Conservation (phyloP, 495 filamentous ascomycete species). For the Achaetomiella virescens region DNA sequence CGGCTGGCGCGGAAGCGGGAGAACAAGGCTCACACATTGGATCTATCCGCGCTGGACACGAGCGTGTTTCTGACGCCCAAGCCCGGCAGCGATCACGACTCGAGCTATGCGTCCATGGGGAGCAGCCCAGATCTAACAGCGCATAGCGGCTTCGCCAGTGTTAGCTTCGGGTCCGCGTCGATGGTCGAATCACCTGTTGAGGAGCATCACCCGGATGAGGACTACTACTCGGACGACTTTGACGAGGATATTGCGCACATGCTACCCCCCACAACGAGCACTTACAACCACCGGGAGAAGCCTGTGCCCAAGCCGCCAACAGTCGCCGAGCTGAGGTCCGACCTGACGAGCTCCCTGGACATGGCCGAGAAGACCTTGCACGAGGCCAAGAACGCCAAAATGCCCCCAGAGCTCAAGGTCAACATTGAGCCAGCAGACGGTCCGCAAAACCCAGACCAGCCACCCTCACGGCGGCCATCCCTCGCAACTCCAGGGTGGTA, state of each 20-base stretch:
- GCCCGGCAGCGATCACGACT: slow-evolving; percentile 43
- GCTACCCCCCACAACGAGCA: slow-evolving; percentile 92
- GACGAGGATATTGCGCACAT: slow-evolving; percentile 61
- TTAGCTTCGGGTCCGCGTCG: slow-evolving; percentile 23
- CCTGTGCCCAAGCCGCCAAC: slow-evolving; percentile 83
- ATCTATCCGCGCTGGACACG: slow-evolving; percentile 40
- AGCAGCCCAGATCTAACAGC: slow-evolving; percentile 47
- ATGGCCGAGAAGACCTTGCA: slow-evolving; percentile 59
- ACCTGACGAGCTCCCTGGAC: slow-evolving; percentile 61
- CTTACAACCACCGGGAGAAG: slow-evolving; percentile 83
- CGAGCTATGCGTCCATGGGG: slow-evolving; percentile 50
- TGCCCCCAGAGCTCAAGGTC: slow-evolving; percentile 14
- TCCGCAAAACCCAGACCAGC: neutral
- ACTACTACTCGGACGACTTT: slow-evolving; percentile 51
- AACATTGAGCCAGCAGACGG: slow-evolving; percentile 3
- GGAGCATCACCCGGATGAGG: slow-evolving; percentile 47
- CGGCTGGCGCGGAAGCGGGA: slow-evolving; percentile 68
- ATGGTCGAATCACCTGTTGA: slow-evolving; percentile 56
- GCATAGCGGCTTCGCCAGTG: slow-evolving; percentile 27
- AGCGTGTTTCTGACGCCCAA: slow-evolving; percentile 36
- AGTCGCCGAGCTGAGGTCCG: slow-evolving; percentile 65
- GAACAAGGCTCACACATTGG: slow-evolving; percentile 45
- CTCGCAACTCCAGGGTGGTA: slow-evolving; percentile 54
- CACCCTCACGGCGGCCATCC: slow-evolving; percentile 9
- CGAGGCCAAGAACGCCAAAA: slow-evolving; percentile 33